These are phyloP conservation scores for Phytophthora hibernalis DNA, from an alignment of 352 stramenopile genomes.

Conservation along the genomic window DNA sequence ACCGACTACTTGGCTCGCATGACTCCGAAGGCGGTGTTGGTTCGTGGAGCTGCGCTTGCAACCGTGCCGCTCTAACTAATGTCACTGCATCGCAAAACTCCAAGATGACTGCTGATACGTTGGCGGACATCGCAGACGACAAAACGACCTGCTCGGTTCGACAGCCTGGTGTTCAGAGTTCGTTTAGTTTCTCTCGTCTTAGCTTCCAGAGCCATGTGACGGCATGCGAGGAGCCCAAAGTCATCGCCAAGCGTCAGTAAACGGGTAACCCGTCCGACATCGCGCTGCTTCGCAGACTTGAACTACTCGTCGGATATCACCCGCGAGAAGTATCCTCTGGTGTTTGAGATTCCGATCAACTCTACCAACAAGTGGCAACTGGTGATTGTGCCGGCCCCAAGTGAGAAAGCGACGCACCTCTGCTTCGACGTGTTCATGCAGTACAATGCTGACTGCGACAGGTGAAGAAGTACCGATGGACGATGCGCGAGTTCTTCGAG, in stretches of 20 bases:
- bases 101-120: neutral
- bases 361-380: conserved; percentile 78
- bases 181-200: conserved; percentile 13
- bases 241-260: conserved; percentile 48
- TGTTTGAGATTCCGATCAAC: conserved; percentile 74
- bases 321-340: conserved; percentile 49
- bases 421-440: conserved; percentile 81
- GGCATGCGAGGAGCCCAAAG: conserved; percentile 23
- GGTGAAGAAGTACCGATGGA: conserved; percentile 54
- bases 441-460: conserved; percentile 62
- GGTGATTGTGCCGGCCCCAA: conserved; percentile 46
- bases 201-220: conserved; percentile 24
- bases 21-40: conserved; percentile 41
- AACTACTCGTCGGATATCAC: conserved; percentile 44
- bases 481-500: conserved; percentile 53
- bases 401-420: conserved; percentile 20
- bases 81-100: neutral
- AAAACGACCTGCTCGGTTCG: conserved; percentile 6
- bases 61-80: conserved; percentile 43
- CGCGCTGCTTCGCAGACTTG: conserved; percentile 51
- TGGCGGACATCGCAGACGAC: conserved; percentile 1
- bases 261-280: conserved; percentile 62
- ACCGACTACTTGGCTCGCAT: conserved; percentile 38
- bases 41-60: conserved; percentile 50
- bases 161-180: conserved; percentile 2